Evolutionary conservation across 495 filamentous ascomycete species (phyloP).

Genomic region (Neurospora cerealis): DNA sequence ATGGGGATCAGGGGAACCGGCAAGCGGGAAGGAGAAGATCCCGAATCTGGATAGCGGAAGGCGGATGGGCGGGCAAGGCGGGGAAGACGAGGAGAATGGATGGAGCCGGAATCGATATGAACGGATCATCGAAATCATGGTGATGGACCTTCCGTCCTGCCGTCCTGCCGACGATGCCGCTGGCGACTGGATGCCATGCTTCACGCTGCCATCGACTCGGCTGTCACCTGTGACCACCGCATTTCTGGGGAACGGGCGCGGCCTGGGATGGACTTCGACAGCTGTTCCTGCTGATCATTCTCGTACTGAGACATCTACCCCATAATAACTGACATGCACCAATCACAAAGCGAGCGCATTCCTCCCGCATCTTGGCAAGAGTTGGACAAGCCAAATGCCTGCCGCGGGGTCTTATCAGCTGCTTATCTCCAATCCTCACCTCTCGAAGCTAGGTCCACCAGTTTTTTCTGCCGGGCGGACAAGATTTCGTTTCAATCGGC

Average conservation of each 20-base stretch:
- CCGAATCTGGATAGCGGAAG: background rate
- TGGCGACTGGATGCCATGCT: background rate
- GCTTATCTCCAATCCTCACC: background rate
- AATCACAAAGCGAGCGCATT: background rate
- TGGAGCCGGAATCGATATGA: background rate
- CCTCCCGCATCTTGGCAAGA: background rate
- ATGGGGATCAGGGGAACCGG: background rate
- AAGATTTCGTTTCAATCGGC: conserved; percentile 15
- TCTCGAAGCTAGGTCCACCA: background rate
- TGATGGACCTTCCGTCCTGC: background rate
- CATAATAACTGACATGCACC: background rate
- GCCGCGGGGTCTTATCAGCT: background rate
- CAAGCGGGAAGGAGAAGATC: background rate
- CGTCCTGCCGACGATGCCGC: background rate
- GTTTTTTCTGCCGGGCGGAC: conserved; percentile 26
- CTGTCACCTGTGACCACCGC: background rate
- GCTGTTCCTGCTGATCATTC: background rate
- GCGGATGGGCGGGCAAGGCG: background rate
- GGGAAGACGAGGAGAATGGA: background rate
- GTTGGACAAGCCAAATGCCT: background rate
- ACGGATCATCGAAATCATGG: background rate
- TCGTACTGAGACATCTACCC: background rate
- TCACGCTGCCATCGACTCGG: background rate
- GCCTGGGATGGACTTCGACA: background rate
- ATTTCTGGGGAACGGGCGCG: background rate